These are phyloP conservation scores for Ambispora gerdemannii DNA, from an alignment of 192 early-diverging fungal species.

Conservation along the genomic window DNA sequence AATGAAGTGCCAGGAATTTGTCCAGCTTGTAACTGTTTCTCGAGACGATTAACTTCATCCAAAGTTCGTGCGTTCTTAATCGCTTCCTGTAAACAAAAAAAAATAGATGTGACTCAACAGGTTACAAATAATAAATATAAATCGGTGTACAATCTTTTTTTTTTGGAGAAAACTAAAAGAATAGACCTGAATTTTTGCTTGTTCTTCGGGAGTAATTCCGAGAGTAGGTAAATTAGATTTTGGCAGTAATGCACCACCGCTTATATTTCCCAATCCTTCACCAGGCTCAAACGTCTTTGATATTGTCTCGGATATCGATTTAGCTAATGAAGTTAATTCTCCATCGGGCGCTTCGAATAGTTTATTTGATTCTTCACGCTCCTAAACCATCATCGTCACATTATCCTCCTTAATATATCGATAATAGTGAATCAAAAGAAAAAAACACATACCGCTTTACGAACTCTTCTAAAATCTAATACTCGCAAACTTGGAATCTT, in stretches of 20 bases:
- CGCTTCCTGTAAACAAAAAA: slow-evolving; percentile 47
- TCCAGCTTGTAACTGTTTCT: slow-evolving; percentile 61
- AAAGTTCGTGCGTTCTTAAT: slow-evolving; percentile 70
- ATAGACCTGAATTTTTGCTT: slow-evolving; percentile 57
- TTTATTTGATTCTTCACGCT: slow-evolving; percentile 73
- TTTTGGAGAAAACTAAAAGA: background rate
- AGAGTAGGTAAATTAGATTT: slow-evolving; percentile 59
- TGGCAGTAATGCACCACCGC: slow-evolving; percentile 23
- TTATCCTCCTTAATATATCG: background rate
- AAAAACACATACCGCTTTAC: slow-evolving; percentile 52
- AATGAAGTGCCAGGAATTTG: slow-evolving; percentile 45
- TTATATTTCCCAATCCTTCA: slow-evolving; percentile 52
- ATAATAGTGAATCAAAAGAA: background rate
- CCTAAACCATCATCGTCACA: slow-evolving; percentile 44
- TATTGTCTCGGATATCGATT: slow-evolving; percentile 61
- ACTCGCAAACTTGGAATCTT: slow-evolving; percentile 73
- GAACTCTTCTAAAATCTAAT: slow-evolving; percentile 82
- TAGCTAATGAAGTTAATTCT: slow-evolving; percentile 58
- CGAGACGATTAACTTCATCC: slow-evolving; percentile 71
- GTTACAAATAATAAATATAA: slow-evolving; percentile 42
- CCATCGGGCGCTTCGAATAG: slow-evolving; percentile 73
- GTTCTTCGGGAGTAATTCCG: slow-evolving; percentile 64
- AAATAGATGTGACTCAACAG: background rate
- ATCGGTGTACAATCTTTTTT: slow-evolving; percentile 54
- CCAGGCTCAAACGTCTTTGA: slow-evolving; percentile 87